phyloP scores from a whole-genome alignment of 2,329 filamentous ascomycete species.

The Chalaropsis ovoidea region DNA sequence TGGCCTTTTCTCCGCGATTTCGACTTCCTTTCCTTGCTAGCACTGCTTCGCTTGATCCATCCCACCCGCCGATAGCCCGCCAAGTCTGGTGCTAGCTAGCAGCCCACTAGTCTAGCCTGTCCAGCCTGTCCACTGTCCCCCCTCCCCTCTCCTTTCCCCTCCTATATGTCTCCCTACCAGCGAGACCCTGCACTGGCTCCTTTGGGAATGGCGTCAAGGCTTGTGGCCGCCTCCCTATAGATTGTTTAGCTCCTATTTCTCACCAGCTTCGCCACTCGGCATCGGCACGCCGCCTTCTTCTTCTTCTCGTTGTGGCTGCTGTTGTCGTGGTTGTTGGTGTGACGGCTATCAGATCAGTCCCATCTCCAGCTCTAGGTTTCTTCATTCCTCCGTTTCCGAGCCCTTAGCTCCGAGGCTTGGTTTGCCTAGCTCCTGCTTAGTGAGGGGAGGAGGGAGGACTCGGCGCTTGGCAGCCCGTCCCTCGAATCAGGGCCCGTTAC shows the following conservation, averaged over 20 bases:
- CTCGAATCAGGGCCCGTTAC: conserved; percentile 1
- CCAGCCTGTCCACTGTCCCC: background rate
- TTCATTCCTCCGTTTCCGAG: background rate
- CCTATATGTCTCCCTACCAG: background rate
- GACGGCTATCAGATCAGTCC: background rate
- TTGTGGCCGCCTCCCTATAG: background rate
- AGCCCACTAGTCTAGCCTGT: background rate
- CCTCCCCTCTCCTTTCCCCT: background rate
- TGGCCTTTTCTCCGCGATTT: background rate
- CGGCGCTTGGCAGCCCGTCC: background rate
- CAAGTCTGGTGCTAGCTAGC: background rate
- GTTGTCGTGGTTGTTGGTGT: background rate
- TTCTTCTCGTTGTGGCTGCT: too few species aligned
- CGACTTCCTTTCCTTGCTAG: background rate
- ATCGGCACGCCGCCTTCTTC: background rate
- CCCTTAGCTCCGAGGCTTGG: background rate
- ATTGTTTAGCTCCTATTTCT: conserved; percentile 8
- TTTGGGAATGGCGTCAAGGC: background rate
- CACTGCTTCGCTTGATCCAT: background rate
- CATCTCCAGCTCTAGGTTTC: background rate
- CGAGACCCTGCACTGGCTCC: background rate
- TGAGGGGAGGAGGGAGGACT: background rate
- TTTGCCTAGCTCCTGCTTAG: background rate
- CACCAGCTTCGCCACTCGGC: background rate
- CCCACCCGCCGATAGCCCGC: background rate